A percentile compares a stretch with the other conserved stretches of the same genome.
Conservation (phyloP, 441 rosid species). For the Syzygium syzygioides region DNA sequence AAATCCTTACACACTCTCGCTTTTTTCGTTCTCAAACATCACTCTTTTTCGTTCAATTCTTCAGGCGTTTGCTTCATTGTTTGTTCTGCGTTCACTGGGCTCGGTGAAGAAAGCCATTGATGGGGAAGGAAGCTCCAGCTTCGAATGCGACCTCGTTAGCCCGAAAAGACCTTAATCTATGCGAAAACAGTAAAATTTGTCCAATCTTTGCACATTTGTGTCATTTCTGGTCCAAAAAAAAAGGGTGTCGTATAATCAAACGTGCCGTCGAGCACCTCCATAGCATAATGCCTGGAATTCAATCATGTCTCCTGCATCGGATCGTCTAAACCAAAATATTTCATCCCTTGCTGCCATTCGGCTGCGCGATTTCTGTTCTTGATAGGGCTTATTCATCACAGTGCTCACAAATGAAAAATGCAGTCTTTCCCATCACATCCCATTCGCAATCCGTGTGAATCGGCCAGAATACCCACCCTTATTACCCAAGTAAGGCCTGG, state of each 20-base stretch:
- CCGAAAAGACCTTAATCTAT: accelerated
- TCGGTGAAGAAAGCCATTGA: not conserved
- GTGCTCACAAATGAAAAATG: not conserved
- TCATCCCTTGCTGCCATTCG: too few relatives aligned
- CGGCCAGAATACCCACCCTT: accelerated
- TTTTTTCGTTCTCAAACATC: not conserved
- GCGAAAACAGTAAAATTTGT: not conserved
- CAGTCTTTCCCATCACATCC: not conserved
- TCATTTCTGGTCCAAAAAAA: not conserved
- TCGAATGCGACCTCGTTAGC: not conserved
- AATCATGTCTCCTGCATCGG: too few relatives aligned
- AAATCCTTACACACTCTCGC: not conserved
- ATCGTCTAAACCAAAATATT: too few relatives aligned
- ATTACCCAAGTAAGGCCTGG: not conserved
- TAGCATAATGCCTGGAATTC: not conserved
- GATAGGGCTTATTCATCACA: not conserved
- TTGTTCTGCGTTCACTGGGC: not conserved
- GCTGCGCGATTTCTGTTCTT: too few relatives aligned
- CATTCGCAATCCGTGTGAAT: not conserved
- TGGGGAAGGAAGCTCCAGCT: not conserved
- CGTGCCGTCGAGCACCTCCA: too few relatives aligned
- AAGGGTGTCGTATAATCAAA: not conserved
- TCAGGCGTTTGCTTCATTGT: not conserved
- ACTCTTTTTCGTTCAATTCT: not conserved
- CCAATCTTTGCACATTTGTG: not conserved